Conservation (phyloP, 208 protist genomes). For the Trypanosoma mega region DNA sequence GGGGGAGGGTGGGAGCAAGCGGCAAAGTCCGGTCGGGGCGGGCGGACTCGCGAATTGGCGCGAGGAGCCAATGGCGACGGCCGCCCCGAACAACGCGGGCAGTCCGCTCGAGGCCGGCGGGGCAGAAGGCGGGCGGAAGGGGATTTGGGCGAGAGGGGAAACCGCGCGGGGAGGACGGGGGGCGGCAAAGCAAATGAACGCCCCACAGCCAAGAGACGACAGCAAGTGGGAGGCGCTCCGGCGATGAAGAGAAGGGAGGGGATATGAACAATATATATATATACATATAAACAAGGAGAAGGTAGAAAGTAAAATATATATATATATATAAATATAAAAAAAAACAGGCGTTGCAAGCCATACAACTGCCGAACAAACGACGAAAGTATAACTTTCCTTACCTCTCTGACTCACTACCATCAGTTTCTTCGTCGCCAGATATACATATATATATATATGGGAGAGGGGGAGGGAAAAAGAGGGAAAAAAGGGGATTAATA, state of each 20-base stretch:
- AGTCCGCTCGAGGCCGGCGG: constrained; percentile 11
- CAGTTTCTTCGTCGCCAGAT: background rate
- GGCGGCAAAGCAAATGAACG: constrained; percentile 3
- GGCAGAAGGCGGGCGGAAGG: background rate
- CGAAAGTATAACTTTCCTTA: too few relatives aligned
- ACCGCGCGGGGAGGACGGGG: constrained; percentile 22
- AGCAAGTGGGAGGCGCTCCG: constrained; percentile 43
- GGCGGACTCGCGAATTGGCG: constrained; percentile 63
- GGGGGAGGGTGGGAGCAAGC: constrained; percentile 19
- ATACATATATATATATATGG: background rate
- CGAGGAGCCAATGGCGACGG: constrained; percentile 52
- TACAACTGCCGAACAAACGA: too few relatives aligned
- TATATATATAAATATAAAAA: background rate
- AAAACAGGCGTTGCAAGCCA: too few relatives aligned
- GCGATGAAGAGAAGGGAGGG: constrained; percentile 17
- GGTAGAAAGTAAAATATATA: background rate
- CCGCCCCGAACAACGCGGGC: constrained; percentile 19
- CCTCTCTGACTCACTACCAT: background rate
- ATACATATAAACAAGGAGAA: background rate
- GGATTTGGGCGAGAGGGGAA: constrained; percentile 23
- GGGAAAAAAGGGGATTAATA: background rate
- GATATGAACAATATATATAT: background rate
- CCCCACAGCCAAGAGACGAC: constrained; percentile 13
- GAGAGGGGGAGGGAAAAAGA: background rate
- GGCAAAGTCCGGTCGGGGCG: constrained; percentile 11